These are phyloP conservation scores for Cardamine resedifolia DNA, from an alignment of 345 rosid genomes.

Conservation along the genomic window DNA sequence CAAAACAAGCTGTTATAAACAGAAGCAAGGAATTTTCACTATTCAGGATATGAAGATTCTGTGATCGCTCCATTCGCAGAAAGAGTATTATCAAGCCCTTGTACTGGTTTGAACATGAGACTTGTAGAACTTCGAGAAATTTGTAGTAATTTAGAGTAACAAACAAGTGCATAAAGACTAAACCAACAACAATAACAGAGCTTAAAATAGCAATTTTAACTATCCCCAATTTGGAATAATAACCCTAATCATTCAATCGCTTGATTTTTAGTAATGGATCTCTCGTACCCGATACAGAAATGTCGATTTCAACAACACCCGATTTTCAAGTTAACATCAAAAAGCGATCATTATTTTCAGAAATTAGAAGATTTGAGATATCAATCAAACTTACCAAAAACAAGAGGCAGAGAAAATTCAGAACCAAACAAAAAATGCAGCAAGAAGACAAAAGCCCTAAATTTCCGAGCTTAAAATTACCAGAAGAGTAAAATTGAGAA, in stretches of 20 bases:
- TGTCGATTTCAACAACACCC: not conserved
- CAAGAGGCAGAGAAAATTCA: not conserved
- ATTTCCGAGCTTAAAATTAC: conserved; percentile 2
- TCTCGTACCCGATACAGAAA: conserved; percentile 16
- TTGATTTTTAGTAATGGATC: conserved; percentile 22
- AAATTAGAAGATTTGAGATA: conserved; percentile 3
- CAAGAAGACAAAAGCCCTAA: not conserved
- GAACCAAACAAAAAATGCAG: conserved; percentile 17
- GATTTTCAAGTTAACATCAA: not conserved
- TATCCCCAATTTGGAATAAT: conserved; percentile 21
- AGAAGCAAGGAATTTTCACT: not conserved
- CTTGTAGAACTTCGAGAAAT: no score
- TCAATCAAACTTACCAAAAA: conserved; percentile 31
- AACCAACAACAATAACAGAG: conserved; percentile 10
- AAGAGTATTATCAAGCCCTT: not conserved
- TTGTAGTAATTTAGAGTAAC: not conserved
- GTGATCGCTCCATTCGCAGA: not conserved
- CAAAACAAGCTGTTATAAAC: not conserved
- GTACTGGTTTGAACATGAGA: no score
- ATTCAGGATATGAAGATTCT: not conserved
- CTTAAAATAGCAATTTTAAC: conserved; percentile 24
- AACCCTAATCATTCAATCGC: conserved; percentile 29
- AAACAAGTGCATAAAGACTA: conserved; percentile 2
- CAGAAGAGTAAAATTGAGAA: conserved; percentile 4
- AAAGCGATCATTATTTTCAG: not conserved